Base-by-base conservation (phyloP, 768 basidiomycete species). In the Russula griseocarnosa region DNA sequence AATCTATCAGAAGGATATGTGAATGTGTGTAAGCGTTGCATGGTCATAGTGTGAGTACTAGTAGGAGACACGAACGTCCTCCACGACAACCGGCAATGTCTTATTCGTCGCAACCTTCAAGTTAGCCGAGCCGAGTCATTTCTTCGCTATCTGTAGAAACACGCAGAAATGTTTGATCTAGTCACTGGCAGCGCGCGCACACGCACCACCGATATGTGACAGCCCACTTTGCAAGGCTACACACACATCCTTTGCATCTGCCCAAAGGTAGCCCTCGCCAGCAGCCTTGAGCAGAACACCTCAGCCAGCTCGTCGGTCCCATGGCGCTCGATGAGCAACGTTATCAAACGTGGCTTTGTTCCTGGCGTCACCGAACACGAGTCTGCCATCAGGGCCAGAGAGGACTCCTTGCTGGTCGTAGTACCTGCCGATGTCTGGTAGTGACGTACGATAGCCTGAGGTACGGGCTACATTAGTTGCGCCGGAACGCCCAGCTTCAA, bases 131-230 rank as follows among this genome's bases (percentile, higher is more conserved):
- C 40, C 57, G 63, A 16, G 26, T 61, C 22, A 51, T 65, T 36
- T 66, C 66, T 60, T 60, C 59, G 1, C 66, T 63, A n/a, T 66
- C 66, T 34, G 51, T 32, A 36, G 63, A 59, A 26, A 67, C n/a
- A 20, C 54, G 58, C 20, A 67, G 40, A 34, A 67, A 66, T 16
- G 20, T 58, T 44, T 38, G 7, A 49, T 32, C 18, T 34, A 1
- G 9, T 10, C 3, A 22, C 18, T n/a, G 3, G 30, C 11, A 20
- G 30, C 22, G 14, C 11, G 7, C 3, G 18, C 20, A n/a, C n/a
- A 54, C n/a, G 18, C 55, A 87, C 88, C 88, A 72, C 90, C 88
- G 58, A 91, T 85, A n/a, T n/a, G 78, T 13, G 85, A 82, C 13
- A 87, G 83, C 30, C 84, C 78, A 0, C 72, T 68, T 71, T 91